Base-by-base conservation (phyloP, 2,329 filamentous ascomycete species). In the Penicillium sp. region DNA sequence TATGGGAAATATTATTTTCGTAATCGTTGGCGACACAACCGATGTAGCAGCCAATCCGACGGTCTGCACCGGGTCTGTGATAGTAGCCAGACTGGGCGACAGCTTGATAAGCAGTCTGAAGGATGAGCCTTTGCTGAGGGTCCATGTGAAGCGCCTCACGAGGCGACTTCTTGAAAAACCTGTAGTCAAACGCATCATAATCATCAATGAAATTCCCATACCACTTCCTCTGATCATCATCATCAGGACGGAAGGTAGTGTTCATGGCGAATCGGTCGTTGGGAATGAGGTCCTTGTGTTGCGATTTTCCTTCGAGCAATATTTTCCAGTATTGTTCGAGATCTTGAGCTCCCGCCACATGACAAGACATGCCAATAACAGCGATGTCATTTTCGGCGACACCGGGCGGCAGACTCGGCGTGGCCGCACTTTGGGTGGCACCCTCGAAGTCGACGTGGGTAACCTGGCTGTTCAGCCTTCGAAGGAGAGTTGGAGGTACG, bases 331-430 rank as follows among this genome's bases (percentile, higher is more conserved):
- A 74, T 32, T 71, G 69, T 2, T 69, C 65, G 0, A 71, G 33
- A 30, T 67, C 60, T 6, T 74, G 65, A 3, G 71, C 73, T 0
- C 70, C 70, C 0, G 73, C 62, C 0, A 67, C 57, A 24, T 70
- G 65, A 39, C 58, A 51, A 0, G 72, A 61, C 69, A 75, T 71
- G 5, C 73, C 73, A 3, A 77, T 54, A 1, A 77, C 60, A 2
- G 73, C 73, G 33, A 76, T 59, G 34, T 43, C 62, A 17, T 56
- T 21, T 32, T 49, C 41, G 10, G 30, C 13, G 37, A 26, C 36
- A 56, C 9, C 29, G 29, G 23, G 30, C 5, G 10, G 6, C 20
- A 23, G 20, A 5, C 12, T 15, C 10, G 24, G 9, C 3, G 54
- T 47, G 18, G 63, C 36, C n/a, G n/a, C n/a, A 21, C 61, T 52